Conservation (phyloP, 140 eudicot genomes). For the Flaveria floridana region DNA sequence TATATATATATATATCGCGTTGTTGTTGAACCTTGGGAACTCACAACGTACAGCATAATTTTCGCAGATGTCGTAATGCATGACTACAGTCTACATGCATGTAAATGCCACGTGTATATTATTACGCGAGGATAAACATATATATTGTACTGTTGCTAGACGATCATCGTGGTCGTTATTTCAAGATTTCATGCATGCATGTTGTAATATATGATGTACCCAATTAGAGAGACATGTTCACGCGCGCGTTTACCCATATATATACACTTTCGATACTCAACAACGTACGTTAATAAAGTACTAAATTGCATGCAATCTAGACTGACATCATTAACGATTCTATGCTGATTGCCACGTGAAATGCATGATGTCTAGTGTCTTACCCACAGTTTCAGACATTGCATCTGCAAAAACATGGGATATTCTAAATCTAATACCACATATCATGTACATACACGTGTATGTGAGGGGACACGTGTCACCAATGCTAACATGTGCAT, state of each 20-base stretch:
- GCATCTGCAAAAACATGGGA: background rate
- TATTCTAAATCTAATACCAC: background rate
- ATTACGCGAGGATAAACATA: no score
- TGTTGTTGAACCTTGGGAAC: background rate
- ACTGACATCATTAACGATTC: background rate
- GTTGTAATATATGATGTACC: background rate
- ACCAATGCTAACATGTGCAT: constrained; percentile 7
- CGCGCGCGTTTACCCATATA: background rate
- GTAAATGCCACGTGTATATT: background rate
- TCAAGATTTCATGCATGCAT: background rate
- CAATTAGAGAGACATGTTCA: background rate
- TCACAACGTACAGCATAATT: no score
- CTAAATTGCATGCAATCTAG: background rate
- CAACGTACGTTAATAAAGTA: constrained; percentile 9
- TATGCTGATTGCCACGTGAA: constrained; percentile 21
- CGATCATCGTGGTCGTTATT: no score
- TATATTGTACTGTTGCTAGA: no score
- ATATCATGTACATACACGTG: background rate
- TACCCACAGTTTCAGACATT: constrained; percentile 19
- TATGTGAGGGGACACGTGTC: background rate
- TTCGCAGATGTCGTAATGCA: background rate
- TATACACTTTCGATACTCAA: constrained; percentile 2
- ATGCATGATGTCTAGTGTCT: constrained; percentile 9
- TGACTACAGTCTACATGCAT: background rate
- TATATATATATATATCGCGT: no score